A percentile compares a stretch with the other conserved stretches of the same genome.
Conservation (phyloP, 768 basidiomycete species). For the Suillus cothurnatus region DNA sequence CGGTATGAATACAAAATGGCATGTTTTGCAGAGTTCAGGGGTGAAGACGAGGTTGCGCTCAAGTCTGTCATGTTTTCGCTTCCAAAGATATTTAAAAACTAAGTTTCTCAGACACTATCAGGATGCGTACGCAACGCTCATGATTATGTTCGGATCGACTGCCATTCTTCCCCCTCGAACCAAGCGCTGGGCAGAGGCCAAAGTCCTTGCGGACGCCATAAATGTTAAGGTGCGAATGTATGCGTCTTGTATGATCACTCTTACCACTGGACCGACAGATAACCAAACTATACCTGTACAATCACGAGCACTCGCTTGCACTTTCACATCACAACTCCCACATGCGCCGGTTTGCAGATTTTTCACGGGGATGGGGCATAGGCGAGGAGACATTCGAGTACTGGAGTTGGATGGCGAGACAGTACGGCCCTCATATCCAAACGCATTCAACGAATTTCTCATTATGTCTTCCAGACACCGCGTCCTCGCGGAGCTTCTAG, state of each 20-base stretch:
- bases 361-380: slow-evolving; percentile 92
- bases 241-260: background rate
- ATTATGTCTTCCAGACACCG: slow-evolving; percentile 61
- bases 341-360: slow-evolving; percentile 80
- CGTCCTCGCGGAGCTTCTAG: slow-evolving; percentile 87
- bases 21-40: slow-evolving; percentile 92
- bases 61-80: slow-evolving; percentile 57
- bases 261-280: slow-evolving; percentile 50
- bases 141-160: slow-evolving; percentile 88
- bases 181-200: slow-evolving; percentile 98
- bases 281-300: slow-evolving; percentile 88
- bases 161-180: slow-evolving; percentile 88
- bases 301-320: slow-evolving; percentile 80
- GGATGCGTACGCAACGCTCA: slow-evolving; percentile 83
- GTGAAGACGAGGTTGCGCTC: slow-evolving; percentile 89
- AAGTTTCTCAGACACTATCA: slow-evolving; percentile 76
- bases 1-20: slow-evolving; percentile 98
- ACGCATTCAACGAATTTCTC: background rate
- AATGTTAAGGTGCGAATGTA: slow-evolving; percentile 72
- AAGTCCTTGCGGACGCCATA: slow-evolving; percentile 93
- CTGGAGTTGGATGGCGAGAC: slow-evolving; percentile 95
- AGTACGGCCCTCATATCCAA: slow-evolving; percentile 51
- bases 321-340: slow-evolving; percentile 85
- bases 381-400: slow-evolving; percentile 96
- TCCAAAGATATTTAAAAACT: slow-evolving; percentile 15